Evolutionary conservation across 495 filamentous ascomycete species (phyloP).

Genomic region (Aspergillus coremiiformis): DNA sequence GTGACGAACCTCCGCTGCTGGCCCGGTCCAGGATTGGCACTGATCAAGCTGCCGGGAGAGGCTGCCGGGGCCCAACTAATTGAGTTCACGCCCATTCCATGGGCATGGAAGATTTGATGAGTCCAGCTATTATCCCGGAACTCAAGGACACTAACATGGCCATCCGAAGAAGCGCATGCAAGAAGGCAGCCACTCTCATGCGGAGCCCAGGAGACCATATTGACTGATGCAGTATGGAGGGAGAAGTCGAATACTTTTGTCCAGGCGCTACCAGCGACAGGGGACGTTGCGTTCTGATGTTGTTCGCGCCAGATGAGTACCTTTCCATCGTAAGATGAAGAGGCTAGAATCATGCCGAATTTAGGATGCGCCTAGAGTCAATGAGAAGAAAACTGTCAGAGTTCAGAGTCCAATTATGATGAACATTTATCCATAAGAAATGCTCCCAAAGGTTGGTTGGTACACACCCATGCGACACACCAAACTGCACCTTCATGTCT

Average conservation of each 20-base stretch:
- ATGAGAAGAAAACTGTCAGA: neutral
- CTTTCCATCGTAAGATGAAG: constrained; percentile 91
- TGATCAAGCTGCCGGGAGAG: constrained; percentile 70
- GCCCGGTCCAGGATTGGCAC: constrained; percentile 53
- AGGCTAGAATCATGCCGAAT: constrained; percentile 95
- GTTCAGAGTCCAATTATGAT: neutral
- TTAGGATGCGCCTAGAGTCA: constrained; percentile 75
- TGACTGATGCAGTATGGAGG: constrained; percentile 88
- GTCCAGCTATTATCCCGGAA: constrained; percentile 89
- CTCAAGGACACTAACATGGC: constrained; percentile 85
- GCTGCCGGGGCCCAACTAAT: constrained; percentile 90
- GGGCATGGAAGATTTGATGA: constrained; percentile 82
- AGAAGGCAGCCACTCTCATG: constrained; percentile 92
- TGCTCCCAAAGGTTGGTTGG: too few species aligned
- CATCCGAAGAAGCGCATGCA: constrained; percentile 88
- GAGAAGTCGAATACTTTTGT: constrained; percentile 82
- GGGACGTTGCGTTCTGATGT: constrained; percentile 39
- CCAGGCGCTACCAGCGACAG: constrained; percentile 50
- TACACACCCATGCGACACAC: constrained; percentile 81
- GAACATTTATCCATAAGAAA: neutral
- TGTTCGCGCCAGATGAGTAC: constrained; percentile 98
- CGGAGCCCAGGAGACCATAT: constrained; percentile 94
- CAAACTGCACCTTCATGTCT: constrained; percentile 95
- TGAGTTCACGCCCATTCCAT: constrained; percentile 87
- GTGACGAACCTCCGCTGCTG: constrained; percentile 77